These are phyloP conservation scores for Tremella yokohamensis DNA, from an alignment of 768 basidiomycete species.

Conservation along the genomic window DNA sequence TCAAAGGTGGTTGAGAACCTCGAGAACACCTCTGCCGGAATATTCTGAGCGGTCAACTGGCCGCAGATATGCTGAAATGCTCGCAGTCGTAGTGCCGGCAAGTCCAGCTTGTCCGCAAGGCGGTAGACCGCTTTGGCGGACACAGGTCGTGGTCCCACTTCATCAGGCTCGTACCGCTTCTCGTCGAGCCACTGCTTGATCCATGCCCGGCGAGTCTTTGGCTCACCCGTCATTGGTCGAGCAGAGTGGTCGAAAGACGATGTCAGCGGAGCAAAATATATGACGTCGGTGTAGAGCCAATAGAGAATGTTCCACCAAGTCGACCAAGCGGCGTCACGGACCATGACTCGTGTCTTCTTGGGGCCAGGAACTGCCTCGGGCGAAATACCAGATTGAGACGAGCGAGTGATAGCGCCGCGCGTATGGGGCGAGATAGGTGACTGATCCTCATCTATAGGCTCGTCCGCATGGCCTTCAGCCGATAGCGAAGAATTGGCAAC, in stretches of 20 bases:
- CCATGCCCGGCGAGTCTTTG: slow-evolving; percentile 58
- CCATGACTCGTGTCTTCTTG: slow-evolving; percentile 58
- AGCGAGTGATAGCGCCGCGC: background rate
- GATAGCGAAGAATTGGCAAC: slow-evolving; percentile 5
- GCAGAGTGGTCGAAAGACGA: slow-evolving; percentile 59
- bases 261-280: slow-evolving; percentile 77
- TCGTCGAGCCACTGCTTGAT: slow-evolving; percentile 64
- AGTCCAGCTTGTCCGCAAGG: slow-evolving; percentile 71
- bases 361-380: slow-evolving; percentile 52
- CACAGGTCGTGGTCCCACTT: slow-evolving; percentile 64
- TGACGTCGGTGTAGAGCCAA: slow-evolving; percentile 83
- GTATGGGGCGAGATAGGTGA: background rate
- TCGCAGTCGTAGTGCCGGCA: slow-evolving; percentile 67
- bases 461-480: slow-evolving; percentile 14
- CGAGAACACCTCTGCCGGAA: slow-evolving; percentile 80
- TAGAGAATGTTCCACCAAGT: slow-evolving; percentile 69
- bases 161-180: slow-evolving; percentile 15
- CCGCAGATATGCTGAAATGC: slow-evolving; percentile 78
- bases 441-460: slow-evolving; percentile 14
- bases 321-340: slow-evolving; percentile 61
- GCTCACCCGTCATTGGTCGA: slow-evolving; percentile 3
- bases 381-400: background rate
- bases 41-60: slow-evolving; percentile 71
- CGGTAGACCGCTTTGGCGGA: slow-evolving; percentile 81
- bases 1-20: slow-evolving; percentile 77